Percentiles rank a stretch among this genome's conserved stretches.
Conservation (phyloP, 768 basidiomycete genomes). For the Phallus indusiatus region DNA sequence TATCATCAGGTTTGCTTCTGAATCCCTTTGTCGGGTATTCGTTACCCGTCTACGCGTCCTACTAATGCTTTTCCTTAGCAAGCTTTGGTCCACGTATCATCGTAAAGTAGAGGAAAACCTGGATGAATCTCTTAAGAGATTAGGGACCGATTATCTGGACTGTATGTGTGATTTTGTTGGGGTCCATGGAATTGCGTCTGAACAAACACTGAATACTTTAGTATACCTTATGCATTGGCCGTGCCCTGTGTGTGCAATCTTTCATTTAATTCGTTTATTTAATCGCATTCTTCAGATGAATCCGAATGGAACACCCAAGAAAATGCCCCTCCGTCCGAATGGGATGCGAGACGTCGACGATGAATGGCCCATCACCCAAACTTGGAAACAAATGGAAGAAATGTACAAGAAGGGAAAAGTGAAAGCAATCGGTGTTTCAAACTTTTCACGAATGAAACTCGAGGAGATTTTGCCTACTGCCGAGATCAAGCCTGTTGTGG, state of each 20-base stretch:
- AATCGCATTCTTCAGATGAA: slow-evolving; percentile 15
- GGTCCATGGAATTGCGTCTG: background rate
- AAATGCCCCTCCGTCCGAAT: slow-evolving; percentile 7
- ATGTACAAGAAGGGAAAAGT: slow-evolving; percentile 61
- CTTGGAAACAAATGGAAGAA: slow-evolving; percentile 72
- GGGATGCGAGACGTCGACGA: slow-evolving; percentile 55
- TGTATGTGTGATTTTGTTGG: slow-evolving; percentile 37
- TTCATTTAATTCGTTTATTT: slow-evolving; percentile 16
- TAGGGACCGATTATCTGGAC: slow-evolving; percentile 71
- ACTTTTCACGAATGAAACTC: slow-evolving; percentile 58
- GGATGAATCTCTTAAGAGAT: slow-evolving; percentile 52
- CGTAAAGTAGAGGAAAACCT: slow-evolving; percentile 50
- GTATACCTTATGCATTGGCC: slow-evolving; percentile 77
- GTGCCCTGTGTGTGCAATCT: slow-evolving; percentile 45
- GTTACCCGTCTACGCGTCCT: too few relatives aligned
- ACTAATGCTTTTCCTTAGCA: slow-evolving; percentile 27
- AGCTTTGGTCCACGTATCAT: slow-evolving; percentile 59
- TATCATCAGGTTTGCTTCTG: slow-evolving; percentile 43
- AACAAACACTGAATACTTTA: slow-evolving; percentile 16
- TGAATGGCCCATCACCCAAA: slow-evolving; percentile 64
- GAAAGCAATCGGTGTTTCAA: slow-evolving; percentile 74
- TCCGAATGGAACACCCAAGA: slow-evolving; percentile 4
- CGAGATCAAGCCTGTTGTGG: slow-evolving; percentile 29
- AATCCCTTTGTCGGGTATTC: background rate
- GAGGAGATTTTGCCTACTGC: slow-evolving; percentile 49